These are phyloP conservation scores for Gossypium stocksii DNA, from an alignment of 345 rosid species.

Conservation along the genomic window DNA sequence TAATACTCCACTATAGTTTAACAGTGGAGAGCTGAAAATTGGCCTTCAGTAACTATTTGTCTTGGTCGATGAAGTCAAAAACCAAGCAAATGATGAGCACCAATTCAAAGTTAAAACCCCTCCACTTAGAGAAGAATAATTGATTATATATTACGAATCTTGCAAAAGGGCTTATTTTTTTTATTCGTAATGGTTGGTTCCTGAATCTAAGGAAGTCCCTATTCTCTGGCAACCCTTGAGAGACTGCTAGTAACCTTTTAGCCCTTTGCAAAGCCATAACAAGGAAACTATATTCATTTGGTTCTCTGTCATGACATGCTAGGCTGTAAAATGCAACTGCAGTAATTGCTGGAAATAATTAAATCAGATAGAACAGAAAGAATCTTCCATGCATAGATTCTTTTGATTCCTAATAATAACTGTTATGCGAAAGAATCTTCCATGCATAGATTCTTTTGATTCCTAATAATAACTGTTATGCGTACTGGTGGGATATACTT, in stretches of 20 bases:
- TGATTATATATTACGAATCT: neutral
- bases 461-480: neutral
- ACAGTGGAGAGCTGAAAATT: neutral
- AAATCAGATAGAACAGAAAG: neutral
- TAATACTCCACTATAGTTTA: neutral
- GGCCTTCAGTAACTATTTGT: neutral
- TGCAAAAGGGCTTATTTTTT: neutral
- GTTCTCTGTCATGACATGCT: conserved; percentile 16
- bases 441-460: neutral
- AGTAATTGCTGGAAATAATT: neutral
- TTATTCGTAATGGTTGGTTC: conserved; percentile 34
- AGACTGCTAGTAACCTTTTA: neutral
- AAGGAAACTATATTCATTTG: conserved; percentile 6
- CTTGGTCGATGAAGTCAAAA: conserved; percentile 23
- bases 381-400: neutral
- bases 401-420: neutral
- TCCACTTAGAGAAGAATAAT: conserved; percentile 15
- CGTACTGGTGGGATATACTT: neutral
- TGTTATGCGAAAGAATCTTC: neutral
- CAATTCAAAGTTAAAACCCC: conserved; percentile 12
- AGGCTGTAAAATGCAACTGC: conserved; percentile 19
- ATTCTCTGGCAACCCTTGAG: conserved; percentile 1
- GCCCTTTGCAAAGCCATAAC: neutral
- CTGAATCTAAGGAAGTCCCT: conserved; percentile 41
- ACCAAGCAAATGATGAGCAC: conserved; percentile 7